A percentile compares a stretch with the other conserved stretches of the same genome.
phyloP scores from a whole-genome alignment of 2,329 filamentous ascomycete genomes.

The Pestalotiopsis sp. region DNA sequence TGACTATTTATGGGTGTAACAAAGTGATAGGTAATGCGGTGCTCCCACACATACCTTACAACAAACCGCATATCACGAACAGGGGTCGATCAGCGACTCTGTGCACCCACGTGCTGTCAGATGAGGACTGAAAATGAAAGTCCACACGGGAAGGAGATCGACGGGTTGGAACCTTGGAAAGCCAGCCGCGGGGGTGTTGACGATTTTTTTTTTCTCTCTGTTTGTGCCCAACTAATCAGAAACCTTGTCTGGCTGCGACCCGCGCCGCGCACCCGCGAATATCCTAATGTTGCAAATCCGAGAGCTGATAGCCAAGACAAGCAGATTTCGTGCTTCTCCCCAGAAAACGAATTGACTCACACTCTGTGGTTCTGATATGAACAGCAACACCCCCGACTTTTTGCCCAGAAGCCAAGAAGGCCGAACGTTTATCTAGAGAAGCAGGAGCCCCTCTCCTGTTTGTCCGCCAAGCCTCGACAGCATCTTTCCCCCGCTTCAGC shows the following conservation, averaged over 20 bases:
- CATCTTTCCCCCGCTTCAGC: slow-evolving; percentile 5
- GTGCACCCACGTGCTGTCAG: neutral
- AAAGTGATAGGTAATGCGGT: too few species aligned
- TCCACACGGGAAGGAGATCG: neutral
- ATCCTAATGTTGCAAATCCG: neutral
- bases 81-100: neutral
- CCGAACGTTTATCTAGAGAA: neutral
- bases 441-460: neutral
- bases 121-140: neutral
- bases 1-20: too few species aligned
- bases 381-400: neutral
- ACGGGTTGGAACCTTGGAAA: neutral
- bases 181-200: neutral
- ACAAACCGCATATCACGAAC: neutral
- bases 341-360: neutral
- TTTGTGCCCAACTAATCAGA: neutral
- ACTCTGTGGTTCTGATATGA: neutral
- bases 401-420: slow-evolving; percentile 1
- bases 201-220: neutral
- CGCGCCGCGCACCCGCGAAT: neutral
- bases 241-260: neutral
- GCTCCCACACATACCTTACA: neutral
- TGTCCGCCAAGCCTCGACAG: neutral
- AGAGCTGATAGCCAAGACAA: neutral
- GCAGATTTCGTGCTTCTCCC: neutral